Conservation (phyloP, 2,329 filamentous ascomycete genomes). For the Paecilomyces sp. region DNA sequence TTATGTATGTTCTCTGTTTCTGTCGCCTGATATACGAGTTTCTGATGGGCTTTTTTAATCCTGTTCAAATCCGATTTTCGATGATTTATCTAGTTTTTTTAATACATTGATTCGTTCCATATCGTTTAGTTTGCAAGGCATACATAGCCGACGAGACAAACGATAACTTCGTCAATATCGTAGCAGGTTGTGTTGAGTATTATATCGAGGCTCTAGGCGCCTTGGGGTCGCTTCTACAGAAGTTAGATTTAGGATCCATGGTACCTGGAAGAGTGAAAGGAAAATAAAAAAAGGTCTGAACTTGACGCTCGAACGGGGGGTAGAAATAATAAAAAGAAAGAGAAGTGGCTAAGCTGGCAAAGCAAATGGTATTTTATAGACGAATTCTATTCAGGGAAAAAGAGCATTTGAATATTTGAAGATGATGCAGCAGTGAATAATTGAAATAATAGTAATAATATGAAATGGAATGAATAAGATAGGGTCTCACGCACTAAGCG, state of each 20-base stretch:
- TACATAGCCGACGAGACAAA: no score
- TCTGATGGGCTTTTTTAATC: no score
- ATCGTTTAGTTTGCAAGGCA: neutral
- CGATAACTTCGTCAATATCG: neutral
- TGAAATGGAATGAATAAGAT: neutral
- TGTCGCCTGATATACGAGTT: neutral
- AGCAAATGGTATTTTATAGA: neutral
- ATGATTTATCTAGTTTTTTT: neutral
- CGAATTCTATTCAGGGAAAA: neutral
- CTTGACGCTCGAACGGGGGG: no score
- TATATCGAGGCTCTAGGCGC: conserved; percentile 12
- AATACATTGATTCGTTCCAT: neutral
- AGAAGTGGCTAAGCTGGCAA: conserved; percentile 2
- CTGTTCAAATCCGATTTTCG: neutral
- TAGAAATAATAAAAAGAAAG: conserved; percentile 3
- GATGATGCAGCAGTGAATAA: no score
- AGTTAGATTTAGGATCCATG: conserved; percentile 8
- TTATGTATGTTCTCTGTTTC: neutral
- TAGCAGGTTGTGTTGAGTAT: neutral
- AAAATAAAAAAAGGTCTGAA: conserved; percentile 5
- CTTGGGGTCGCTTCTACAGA: conserved; percentile 15
- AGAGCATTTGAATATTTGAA: neutral
- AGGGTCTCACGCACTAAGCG: conserved; percentile 42
- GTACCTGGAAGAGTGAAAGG: neutral
- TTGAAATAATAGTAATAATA: neutral